phyloP scores from a whole-genome alignment of 371 early-diverging fungal genomes.

The Encephalitozoon cuniculi region DNA sequence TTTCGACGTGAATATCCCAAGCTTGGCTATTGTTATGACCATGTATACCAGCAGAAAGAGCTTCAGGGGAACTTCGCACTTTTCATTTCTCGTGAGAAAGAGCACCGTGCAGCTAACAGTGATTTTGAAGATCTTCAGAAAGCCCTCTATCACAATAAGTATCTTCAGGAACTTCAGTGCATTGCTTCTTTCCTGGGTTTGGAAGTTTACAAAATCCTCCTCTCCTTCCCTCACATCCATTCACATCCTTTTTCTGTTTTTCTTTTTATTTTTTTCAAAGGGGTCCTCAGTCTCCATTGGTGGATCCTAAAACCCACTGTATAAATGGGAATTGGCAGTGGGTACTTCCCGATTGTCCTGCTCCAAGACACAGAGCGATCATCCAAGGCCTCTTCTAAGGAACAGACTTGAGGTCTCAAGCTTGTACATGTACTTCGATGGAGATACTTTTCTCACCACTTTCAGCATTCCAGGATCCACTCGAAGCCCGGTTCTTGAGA shows the following conservation, averaged over 20 bases:
- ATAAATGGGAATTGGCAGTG: not conserved
- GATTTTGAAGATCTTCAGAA: slow-evolving; percentile 54
- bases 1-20: slow-evolving; percentile 50
- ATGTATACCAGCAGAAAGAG: slow-evolving; percentile 60
- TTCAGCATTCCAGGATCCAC: slow-evolving; percentile 15
- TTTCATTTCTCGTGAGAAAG: slow-evolving; percentile 47
- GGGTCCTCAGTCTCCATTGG: not conserved
- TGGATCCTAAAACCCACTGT: not conserved
- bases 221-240: slow-evolving; percentile 10
- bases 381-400: not conserved
- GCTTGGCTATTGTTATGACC: slow-evolving; percentile 48
- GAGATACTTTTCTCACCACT: slow-evolving; percentile 58
- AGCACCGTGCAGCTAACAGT: slow-evolving; percentile 40
- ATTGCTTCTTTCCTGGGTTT: slow-evolving; percentile 1
- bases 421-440: slow-evolving; percentile 58
- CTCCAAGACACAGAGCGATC: not conserved
- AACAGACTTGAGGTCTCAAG: not conserved
- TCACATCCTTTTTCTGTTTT: slow-evolving; percentile 5
- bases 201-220: not conserved
- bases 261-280: slow-evolving; percentile 22
- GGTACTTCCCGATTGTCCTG: not conserved
- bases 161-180: slow-evolving; percentile 50
- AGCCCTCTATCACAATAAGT: slow-evolving; percentile 41
- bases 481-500: slow-evolving; percentile 9
- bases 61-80: slow-evolving; percentile 55